Evolutionary conservation across 1,139 yeast species (phyloP).

Genomic region (Lodderomyces theae): DNA sequence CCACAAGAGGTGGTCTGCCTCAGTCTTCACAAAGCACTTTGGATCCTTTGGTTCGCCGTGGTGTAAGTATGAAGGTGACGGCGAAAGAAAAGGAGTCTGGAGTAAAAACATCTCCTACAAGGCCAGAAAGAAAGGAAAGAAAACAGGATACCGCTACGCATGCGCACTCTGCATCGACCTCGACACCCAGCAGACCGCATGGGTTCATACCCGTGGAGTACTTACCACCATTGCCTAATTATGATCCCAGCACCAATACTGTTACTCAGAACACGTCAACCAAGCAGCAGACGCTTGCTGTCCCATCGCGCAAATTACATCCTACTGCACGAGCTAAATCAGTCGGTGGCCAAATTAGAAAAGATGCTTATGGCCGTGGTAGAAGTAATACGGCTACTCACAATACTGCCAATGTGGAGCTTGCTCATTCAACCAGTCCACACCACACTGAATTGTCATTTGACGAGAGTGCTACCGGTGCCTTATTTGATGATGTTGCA

Average conservation of each 20-base stretch:
- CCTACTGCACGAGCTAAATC: constrained; percentile 91
- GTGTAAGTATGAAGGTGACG: constrained; percentile 60
- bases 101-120: constrained; percentile 18
- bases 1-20: constrained; percentile 9
- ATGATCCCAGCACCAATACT: constrained; percentile 31
- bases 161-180: constrained; percentile 30
- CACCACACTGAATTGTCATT: constrained; percentile 40
- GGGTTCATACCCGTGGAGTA: constrained; percentile 48
- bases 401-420: constrained; percentile 42
- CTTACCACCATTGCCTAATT: constrained; percentile 49
- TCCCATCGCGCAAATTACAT: constrained; percentile 39
- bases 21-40: constrained; percentile 15
- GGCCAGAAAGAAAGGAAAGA: constrained; percentile 1
- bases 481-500: constrained; percentile 65
- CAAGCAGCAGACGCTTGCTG: constrained; percentile 6
- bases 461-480: constrained; percentile 20
- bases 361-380: constrained; percentile 45
- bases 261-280: constrained; percentile 15
- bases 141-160: constrained; percentile 16
- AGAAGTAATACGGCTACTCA: constrained; percentile 17
- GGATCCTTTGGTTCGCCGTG: constrained; percentile 59
- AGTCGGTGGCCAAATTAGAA: constrained; percentile 72
- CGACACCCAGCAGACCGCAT: constrained; percentile 32
- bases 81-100: constrained; percentile 47
- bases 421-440: constrained; percentile 30